phyloP scores from a whole-genome alignment of 2,329 filamentous ascomycete genomes.

The Lasiodiplodia citricola region DNA sequence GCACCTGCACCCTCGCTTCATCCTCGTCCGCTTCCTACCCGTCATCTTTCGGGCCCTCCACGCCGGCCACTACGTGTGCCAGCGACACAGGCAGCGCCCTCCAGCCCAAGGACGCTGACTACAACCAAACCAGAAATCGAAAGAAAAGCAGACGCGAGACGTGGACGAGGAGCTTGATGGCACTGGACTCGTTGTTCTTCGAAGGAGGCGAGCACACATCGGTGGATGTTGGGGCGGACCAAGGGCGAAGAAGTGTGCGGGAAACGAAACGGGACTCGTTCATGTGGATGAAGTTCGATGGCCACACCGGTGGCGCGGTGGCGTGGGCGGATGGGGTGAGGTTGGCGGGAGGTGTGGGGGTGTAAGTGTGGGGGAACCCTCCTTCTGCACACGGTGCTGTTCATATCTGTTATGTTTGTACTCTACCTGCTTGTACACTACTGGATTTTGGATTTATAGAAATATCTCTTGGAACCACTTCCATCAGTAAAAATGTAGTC shows the following conservation, averaged over 20 bases:
- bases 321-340: constrained; percentile 13
- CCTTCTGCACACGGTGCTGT: too few relatives aligned
- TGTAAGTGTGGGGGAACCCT: neutral
- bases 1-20: neutral
- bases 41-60: neutral
- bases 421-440: too few relatives aligned
- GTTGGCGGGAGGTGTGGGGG: neutral
- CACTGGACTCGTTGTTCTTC: constrained; percentile 4
- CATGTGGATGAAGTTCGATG: constrained; percentile 20
- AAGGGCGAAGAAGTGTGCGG: neutral
- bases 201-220: neutral
- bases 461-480: too few relatives aligned
- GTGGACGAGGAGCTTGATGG: neutral
- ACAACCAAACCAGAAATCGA: neutral
- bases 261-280: neutral
- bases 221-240: neutral
- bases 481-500: too few relatives aligned
- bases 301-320: neutral
- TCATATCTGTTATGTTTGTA: too few relatives aligned
- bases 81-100: neutral
- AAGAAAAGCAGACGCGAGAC: constrained; percentile 1
- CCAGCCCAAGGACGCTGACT: neutral
- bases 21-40: neutral
- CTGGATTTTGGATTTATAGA: too few relatives aligned
- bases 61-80: neutral